These are phyloP conservation scores for Aspergillus indologenus DNA, from an alignment of 495 filamentous ascomycete species.

Conservation along the genomic window DNA sequence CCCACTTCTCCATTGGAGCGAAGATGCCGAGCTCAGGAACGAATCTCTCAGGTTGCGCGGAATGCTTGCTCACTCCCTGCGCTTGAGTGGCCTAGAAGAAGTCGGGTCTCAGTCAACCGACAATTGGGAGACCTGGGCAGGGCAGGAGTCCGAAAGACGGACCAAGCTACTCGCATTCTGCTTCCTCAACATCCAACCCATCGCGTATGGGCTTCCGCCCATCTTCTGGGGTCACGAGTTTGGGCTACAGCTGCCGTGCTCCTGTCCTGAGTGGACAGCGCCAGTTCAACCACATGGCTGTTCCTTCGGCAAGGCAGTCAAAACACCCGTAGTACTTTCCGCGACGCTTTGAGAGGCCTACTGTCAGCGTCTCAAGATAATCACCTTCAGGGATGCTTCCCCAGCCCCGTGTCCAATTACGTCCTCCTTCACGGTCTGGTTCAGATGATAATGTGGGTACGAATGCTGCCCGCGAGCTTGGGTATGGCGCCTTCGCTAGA, in stretches of 20 bases:
- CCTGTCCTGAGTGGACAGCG: slow-evolving; percentile 17
- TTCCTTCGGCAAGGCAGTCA: slow-evolving; percentile 3
- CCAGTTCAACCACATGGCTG: slow-evolving; percentile 8
- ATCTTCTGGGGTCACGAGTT: slow-evolving; percentile 12
- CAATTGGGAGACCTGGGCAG: slow-evolving; percentile 5
- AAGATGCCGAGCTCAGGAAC: not conserved
- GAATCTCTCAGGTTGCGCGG: not conserved
- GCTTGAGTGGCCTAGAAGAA: slow-evolving; percentile 10
- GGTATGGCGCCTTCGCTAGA: not conserved
- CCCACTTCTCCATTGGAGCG: too few species aligned
- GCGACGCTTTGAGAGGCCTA: not conserved
- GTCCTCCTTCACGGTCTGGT: slow-evolving; percentile 57
- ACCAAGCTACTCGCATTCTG: slow-evolving; percentile 17
- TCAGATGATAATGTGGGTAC: slow-evolving; percentile 48
- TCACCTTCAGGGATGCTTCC: slow-evolving; percentile 11
- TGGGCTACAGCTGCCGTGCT: slow-evolving; percentile 14
- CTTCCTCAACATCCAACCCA: slow-evolving; percentile 13
- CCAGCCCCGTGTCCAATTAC: slow-evolving; percentile 52
- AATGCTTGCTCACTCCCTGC: slow-evolving; percentile 6
- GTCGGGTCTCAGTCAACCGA: slow-evolving; percentile 26
- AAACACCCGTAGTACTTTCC: not conserved
- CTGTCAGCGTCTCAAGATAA: slow-evolving; percentile 13
- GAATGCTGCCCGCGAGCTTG: not conserved
- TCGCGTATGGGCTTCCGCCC: slow-evolving; percentile 13
- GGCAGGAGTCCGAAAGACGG: slow-evolving; percentile 12